Conservation (phyloP, 1,284 basidiomycete species). For the Cryptococcus sp. region DNA sequence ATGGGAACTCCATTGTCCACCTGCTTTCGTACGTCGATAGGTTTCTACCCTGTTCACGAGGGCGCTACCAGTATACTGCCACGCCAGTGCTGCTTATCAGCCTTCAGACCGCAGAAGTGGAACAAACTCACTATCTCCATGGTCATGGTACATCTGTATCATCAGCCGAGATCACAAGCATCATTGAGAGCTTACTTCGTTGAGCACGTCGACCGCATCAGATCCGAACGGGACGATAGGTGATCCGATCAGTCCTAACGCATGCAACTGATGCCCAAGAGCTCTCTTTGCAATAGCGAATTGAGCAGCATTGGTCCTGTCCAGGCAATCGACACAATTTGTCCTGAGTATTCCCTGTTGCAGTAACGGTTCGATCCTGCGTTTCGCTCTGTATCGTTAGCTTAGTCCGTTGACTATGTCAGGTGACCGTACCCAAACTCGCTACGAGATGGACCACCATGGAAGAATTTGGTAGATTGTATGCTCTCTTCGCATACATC, state of each 20-base stretch:
- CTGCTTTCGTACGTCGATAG: slow-evolving; percentile 75
- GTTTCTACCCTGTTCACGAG: slow-evolving; percentile 96
- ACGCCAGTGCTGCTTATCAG: slow-evolving; percentile 66
- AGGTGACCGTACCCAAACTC: slow-evolving; percentile 23
- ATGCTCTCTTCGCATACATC: slow-evolving; percentile 94
- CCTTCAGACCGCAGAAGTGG: background rate
- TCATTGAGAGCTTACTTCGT: slow-evolving; percentile 54
- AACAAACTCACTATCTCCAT: slow-evolving; percentile 71
- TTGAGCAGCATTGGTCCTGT: slow-evolving; percentile 95
- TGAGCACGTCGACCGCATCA: slow-evolving; percentile 94
- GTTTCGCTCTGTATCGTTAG: slow-evolving; percentile 26
- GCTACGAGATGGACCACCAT: slow-evolving; percentile 52
- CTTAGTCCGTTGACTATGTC: background rate
- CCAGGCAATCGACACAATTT: slow-evolving; percentile 95
- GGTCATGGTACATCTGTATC: slow-evolving; percentile 85
- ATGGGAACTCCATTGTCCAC: slow-evolving; percentile 90
- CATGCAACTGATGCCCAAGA: slow-evolving; percentile 91
- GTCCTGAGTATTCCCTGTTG: slow-evolving; percentile 88
- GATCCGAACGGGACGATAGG: slow-evolving; percentile 89
- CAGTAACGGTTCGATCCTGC: slow-evolving; percentile 67
- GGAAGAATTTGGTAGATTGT: slow-evolving; percentile 89
- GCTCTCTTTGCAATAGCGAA: slow-evolving; percentile 97
- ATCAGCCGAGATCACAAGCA: slow-evolving; percentile 1
- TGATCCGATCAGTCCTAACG: slow-evolving; percentile 77
- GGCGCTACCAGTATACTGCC: slow-evolving; percentile 95